These are phyloP conservation scores for Chalciporus sphaerocephalus DNA, from an alignment of 768 basidiomycete genomes.

Conservation along the genomic window DNA sequence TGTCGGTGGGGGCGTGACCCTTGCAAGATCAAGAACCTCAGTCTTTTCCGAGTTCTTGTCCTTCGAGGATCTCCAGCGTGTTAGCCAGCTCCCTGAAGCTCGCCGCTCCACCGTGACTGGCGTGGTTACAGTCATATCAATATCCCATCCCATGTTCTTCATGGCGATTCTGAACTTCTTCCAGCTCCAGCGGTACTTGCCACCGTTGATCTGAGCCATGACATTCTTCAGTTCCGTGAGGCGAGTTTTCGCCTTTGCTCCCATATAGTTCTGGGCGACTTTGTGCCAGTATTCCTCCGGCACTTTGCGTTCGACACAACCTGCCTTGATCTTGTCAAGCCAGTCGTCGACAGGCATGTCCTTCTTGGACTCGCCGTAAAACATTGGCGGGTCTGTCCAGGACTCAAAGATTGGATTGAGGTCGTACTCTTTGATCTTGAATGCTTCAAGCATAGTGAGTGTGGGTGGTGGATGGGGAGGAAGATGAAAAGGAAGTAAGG, in stretches of 20 bases:
- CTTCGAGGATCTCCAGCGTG: slow-evolving; percentile 43
- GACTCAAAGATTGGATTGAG: slow-evolving; percentile 61
- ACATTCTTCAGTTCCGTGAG: slow-evolving; percentile 69
- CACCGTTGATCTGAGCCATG: slow-evolving; percentile 68
- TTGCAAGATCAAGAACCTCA: slow-evolving; percentile 32
- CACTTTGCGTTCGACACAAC: slow-evolving; percentile 65
- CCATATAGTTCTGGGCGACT: slow-evolving; percentile 74
- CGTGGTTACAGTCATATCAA: slow-evolving; percentile 57
- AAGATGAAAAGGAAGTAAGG: not conserved
- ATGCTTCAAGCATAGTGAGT: slow-evolving; percentile 58
- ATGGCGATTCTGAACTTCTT: slow-evolving; percentile 77
- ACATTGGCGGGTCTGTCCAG: slow-evolving; percentile 65
- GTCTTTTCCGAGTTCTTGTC: slow-evolving; percentile 31
- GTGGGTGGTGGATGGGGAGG: slow-evolving; percentile 1
- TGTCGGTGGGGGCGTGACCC: slow-evolving; percentile 13
- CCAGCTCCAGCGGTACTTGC: slow-evolving; percentile 80
- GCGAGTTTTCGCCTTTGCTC: slow-evolving; percentile 59
- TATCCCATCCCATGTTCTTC: slow-evolving; percentile 77
- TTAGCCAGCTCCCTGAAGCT: slow-evolving; percentile 46
- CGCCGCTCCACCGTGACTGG: slow-evolving; percentile 56
- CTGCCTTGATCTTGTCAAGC: slow-evolving; percentile 66
- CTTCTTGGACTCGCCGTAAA: slow-evolving; percentile 64
- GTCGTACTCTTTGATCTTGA: slow-evolving; percentile 77
- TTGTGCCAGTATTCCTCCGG: slow-evolving; percentile 83
- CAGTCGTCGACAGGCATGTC: slow-evolving; percentile 69